Evolutionary conservation across 192 early-diverging fungal genomes (phyloP).

Genomic region (Chytriomyces hyalinus): DNA sequence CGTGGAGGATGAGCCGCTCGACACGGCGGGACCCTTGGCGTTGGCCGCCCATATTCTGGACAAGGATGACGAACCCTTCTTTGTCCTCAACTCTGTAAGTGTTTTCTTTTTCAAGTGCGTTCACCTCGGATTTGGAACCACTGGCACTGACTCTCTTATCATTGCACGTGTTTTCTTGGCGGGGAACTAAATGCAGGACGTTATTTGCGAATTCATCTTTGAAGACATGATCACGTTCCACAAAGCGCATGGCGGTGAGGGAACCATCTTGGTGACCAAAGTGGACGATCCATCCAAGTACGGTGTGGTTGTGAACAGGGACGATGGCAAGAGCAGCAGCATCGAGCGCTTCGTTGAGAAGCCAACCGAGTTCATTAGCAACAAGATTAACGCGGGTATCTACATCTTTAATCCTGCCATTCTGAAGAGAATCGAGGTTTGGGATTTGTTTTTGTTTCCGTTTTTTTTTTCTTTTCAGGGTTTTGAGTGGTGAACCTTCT

Average conservation of each 20-base stretch:
- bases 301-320: conserved; percentile 90
- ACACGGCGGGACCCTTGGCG: conserved; percentile 62
- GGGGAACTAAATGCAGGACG: conserved; percentile 58
- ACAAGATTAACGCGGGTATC: conserved; percentile 98
- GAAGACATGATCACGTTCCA: conserved; percentile 89
- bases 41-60: conserved; percentile 54
- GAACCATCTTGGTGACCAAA: conserved; percentile 95
- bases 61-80: conserved; percentile 89
- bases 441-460: neutral
- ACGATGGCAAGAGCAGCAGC: conserved; percentile 58
- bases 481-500: neutral
- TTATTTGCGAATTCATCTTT: conserved; percentile 95
- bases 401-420: conserved; percentile 97
- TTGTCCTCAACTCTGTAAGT: conserved; percentile 86
- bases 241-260: conserved; percentile 84
- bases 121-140: neutral
- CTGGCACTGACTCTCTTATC: no score
- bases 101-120: conserved; percentile 12
- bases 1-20: conserved; percentile 64
- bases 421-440: conserved; percentile 84
- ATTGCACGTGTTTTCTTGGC: neutral
- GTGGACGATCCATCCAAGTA: conserved; percentile 99
- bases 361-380: conserved; percentile 91
- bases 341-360: conserved; percentile 99
- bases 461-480: no score